Conservation (phyloP, 2,329 filamentous ascomycete species). For the Zasmidium citrigriseum region DNA sequence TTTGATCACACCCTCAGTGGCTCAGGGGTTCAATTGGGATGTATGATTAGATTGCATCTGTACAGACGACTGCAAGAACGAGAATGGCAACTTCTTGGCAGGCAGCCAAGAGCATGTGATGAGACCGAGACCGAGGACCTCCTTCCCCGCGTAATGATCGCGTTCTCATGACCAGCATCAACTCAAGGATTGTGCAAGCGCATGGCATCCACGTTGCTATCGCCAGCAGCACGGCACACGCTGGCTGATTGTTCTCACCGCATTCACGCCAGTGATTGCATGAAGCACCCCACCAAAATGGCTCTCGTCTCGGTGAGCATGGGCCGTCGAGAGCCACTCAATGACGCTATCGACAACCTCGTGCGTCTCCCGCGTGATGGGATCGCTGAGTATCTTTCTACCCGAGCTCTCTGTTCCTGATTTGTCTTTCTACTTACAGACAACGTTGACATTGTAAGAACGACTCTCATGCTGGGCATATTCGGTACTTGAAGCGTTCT, state of each 20-base stretch:
- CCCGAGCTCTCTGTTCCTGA: conserved; percentile 1
- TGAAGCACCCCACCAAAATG: not conserved
- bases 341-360: not conserved
- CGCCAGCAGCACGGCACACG: not conserved
- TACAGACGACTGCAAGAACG: too few relatives aligned
- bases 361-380: not conserved
- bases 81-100: too few relatives aligned
- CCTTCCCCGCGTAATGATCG: not conserved
- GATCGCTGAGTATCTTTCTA: not conserved
- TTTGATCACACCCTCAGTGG: not conserved
- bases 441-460: not conserved
- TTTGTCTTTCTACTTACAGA: not conserved
- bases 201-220: conserved; percentile 1
- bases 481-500: too few relatives aligned
- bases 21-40: too few relatives aligned
- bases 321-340: not conserved
- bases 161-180: not conserved
- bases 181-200: conserved; percentile 4
- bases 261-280: not conserved
- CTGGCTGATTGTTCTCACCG: not conserved
- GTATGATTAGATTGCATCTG: not conserved
- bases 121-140: too few relatives aligned
- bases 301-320: too few relatives aligned
- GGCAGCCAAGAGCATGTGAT: too few relatives aligned
- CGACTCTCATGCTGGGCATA: too few relatives aligned